These are phyloP conservation scores for Aphanocladium album DNA, from an alignment of 2,329 filamentous ascomycete genomes.

Conservation along the genomic window DNA sequence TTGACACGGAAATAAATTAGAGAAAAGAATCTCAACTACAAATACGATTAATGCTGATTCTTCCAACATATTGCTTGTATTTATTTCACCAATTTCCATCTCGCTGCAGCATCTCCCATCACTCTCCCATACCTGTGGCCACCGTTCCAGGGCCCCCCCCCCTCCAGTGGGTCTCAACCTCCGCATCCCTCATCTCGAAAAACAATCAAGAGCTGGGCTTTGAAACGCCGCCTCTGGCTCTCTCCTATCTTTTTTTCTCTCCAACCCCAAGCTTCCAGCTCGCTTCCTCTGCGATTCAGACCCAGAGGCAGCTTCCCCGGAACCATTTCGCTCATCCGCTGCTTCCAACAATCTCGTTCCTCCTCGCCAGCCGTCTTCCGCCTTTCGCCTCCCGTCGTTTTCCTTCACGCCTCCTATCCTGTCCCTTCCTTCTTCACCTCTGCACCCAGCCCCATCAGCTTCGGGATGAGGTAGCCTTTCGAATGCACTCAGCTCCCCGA, in stretches of 20 bases:
- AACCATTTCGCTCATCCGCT: background rate
- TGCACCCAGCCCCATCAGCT: constrained; percentile 11
- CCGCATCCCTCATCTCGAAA: constrained; percentile 16
- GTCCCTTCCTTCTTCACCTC: background rate
- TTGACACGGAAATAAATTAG: too few species aligned
- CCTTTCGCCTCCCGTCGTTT: background rate
- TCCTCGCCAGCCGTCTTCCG: background rate
- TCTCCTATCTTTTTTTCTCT: constrained; percentile 11
- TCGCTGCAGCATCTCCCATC: too few species aligned
- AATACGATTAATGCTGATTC: too few species aligned
- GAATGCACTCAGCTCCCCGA: constrained; percentile 54
- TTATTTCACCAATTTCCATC: too few species aligned
- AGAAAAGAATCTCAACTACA: too few species aligned
- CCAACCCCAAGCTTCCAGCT: constrained; percentile 11
- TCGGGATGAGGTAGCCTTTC: constrained; percentile 56
- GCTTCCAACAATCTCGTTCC: background rate
- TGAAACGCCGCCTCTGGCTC: constrained; percentile 6
- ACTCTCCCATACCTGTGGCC: background rate
- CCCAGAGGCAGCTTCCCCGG: constrained; percentile 4
- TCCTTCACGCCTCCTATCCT: constrained; percentile 7
- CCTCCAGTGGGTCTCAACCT: constrained; percentile 13
- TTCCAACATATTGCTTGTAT: too few species aligned
- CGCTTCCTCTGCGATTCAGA: constrained; percentile 5
- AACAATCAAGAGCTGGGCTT: constrained; percentile 11
- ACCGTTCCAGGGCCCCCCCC: background rate